Conservation (phyloP, 306 rosid genomes). For the Castanea crenata region DNA sequence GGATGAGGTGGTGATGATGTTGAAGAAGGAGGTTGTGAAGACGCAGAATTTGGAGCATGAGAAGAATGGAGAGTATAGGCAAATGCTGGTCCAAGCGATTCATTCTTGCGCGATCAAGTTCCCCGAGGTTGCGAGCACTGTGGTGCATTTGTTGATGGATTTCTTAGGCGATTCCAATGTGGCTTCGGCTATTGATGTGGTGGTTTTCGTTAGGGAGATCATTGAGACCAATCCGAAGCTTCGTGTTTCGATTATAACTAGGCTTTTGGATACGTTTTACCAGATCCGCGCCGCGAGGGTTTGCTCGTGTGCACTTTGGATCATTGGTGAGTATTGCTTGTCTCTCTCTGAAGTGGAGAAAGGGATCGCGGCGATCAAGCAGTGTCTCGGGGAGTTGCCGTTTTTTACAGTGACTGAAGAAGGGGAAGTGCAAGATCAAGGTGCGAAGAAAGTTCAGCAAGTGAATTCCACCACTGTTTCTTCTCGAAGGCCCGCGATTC, state of each 20-base stretch:
- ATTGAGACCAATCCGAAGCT: conserved; percentile 91
- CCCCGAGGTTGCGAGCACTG: conserved; percentile 96
- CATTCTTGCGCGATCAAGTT: conserved; percentile 95
- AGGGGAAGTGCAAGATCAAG: conserved; percentile 59
- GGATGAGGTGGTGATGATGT: conserved; percentile 91
- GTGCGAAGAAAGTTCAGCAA: conserved; percentile 52
- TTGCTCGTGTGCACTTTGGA: conserved; percentile 95
- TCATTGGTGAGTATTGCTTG: conserved; percentile 86
- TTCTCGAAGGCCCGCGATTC: conserved; percentile 92
- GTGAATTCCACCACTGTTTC: conserved; percentile 67
- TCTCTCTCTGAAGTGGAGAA: conserved; percentile 91
- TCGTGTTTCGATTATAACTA: conserved; percentile 80
- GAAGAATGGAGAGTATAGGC: conserved; percentile 96
- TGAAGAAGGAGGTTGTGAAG: conserved; percentile 92
- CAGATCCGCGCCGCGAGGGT: conserved; percentile 94
- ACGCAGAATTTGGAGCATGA: conserved; percentile 93
- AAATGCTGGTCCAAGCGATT: conserved; percentile 92
- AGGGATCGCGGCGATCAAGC: conserved; percentile 74
- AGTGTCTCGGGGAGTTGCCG: conserved; percentile 94
- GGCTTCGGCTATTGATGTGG: conserved; percentile 93
- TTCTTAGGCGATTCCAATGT: conserved; percentile 90
- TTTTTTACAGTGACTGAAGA: conserved; percentile 78
- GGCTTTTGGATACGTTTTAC: conserved; percentile 90
- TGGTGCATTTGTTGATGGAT: conserved; percentile 96
- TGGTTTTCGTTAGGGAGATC: conserved; percentile 90